Evolutionary conservation across 768 basidiomycete species (phyloP).

Genomic region (Paxillus rubicundulus): DNA sequence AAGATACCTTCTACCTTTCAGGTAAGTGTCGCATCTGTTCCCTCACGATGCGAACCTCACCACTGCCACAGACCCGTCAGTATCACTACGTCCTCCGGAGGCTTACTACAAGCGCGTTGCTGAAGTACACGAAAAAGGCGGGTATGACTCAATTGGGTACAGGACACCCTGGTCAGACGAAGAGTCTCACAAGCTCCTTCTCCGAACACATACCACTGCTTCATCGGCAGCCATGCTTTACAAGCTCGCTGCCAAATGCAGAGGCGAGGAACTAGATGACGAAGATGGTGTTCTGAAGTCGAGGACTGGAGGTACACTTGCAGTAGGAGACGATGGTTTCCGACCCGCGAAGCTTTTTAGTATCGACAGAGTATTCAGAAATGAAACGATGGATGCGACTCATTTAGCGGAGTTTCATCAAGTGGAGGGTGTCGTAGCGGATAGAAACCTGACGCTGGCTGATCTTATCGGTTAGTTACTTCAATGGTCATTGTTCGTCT

Average conservation of each 20-base stretch:
- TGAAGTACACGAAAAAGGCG: slow-evolving; percentile 81
- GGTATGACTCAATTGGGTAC: slow-evolving; percentile 92
- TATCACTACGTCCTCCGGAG: slow-evolving; percentile 68
- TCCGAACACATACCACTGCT: slow-evolving; percentile 96
- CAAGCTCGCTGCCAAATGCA: slow-evolving; percentile 82
- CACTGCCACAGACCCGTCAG: slow-evolving; percentile 65
- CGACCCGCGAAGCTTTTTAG: slow-evolving; percentile 92
- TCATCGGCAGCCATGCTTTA: slow-evolving; percentile 93
- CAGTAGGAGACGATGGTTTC: slow-evolving; percentile 64
- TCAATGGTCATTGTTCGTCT: not conserved
- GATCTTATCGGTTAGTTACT: slow-evolving; percentile 80
- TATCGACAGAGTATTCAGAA: slow-evolving; percentile 97
- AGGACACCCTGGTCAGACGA: slow-evolving; percentile 93
- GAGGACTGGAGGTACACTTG: slow-evolving; percentile 3
- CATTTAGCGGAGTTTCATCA: slow-evolving; percentile 99
- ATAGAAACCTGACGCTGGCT: slow-evolving; percentile 86
- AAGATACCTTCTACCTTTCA: slow-evolving; percentile 98
- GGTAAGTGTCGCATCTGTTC: slow-evolving; percentile 42
- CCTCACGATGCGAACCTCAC: not conserved
- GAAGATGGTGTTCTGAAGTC: slow-evolving; percentile 20
- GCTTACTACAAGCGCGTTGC: slow-evolving; percentile 87
- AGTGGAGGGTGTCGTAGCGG: slow-evolving; percentile 99
- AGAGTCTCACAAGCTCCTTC: slow-evolving; percentile 87
- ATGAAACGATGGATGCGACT: slow-evolving; percentile 97
- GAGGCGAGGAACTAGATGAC: slow-evolving; percentile 52